phyloP scores from a whole-genome alignment of 192 early-diverging fungal genomes.

The Coemansia sp. region DNA sequence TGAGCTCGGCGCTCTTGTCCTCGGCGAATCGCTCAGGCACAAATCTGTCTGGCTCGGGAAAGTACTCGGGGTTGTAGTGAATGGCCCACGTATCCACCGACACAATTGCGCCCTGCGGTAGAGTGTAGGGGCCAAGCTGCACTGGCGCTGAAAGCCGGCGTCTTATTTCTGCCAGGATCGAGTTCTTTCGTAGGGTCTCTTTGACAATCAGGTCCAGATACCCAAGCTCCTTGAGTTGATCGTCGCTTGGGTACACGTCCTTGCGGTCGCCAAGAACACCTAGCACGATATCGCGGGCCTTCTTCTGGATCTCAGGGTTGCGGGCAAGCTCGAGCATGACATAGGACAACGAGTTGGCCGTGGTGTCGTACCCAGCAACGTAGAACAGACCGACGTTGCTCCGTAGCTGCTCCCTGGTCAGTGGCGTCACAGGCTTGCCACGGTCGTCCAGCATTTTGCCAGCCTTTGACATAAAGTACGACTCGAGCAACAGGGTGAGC shows the following conservation, averaged over 20 bases:
- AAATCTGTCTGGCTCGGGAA: conserved; percentile 50
- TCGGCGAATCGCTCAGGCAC: conserved; percentile 57
- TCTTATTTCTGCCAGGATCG: conserved; percentile 54
- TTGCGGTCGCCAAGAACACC: conserved; percentile 58
- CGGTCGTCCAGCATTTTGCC: conserved; percentile 52
- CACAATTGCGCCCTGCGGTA: conserved; percentile 47
- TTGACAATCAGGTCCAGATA: conserved; percentile 61
- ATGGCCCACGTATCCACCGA: conserved; percentile 51
- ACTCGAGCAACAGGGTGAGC: conserved; percentile 61
- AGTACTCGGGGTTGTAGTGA: conserved; percentile 55
- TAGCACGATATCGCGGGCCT: conserved; percentile 59
- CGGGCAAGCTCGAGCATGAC: conserved; percentile 55
- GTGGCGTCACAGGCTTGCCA: conserved; percentile 38
- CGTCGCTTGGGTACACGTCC: conserved; percentile 57
- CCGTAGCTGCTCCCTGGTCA: conserved; percentile 54
- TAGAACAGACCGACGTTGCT: conserved; percentile 61
- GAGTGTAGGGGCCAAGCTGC: conserved; percentile 43
- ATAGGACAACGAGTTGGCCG: conserved; percentile 59
- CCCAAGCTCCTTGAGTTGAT: conserved; percentile 57
- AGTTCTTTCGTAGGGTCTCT: conserved; percentile 53
- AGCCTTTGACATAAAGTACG: conserved; percentile 45
- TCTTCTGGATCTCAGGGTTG: conserved; percentile 57
- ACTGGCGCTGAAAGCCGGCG: conserved; percentile 46
- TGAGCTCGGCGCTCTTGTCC: conserved; percentile 34
- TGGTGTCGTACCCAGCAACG: conserved; percentile 63